Evolutionary conservation across 2,329 filamentous ascomycete species (phyloP).

Genomic region (Xylaria arbuscula): DNA sequence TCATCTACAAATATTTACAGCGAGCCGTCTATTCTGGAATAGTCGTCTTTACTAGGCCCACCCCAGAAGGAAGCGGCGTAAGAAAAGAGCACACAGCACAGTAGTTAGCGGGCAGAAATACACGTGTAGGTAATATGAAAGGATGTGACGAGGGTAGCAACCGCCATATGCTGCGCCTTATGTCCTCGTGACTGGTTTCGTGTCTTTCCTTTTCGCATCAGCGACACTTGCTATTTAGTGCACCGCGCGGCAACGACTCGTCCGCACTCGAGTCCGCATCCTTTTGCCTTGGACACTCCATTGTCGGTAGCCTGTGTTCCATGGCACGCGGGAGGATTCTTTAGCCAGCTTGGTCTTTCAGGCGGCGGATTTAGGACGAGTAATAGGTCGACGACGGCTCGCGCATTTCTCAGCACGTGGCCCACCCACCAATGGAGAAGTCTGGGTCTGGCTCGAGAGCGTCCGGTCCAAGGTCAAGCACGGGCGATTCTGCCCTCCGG

Average conservation of each 20-base stretch:
- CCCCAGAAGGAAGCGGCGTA: conserved; percentile 15
- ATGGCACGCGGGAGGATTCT: conserved; percentile 22
- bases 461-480: conserved; percentile 13
- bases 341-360: conserved; percentile 16
- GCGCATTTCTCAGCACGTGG: conserved; percentile 16
- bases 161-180: conserved; percentile 9
- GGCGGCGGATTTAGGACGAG: conserved; percentile 13
- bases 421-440: conserved; percentile 23
- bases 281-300: not conserved
- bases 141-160: conserved; percentile 25
- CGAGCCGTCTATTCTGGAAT: conserved; percentile 27
- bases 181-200: conserved; percentile 20
- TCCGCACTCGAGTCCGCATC: conserved; percentile 14
- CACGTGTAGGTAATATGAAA: conserved; percentile 8
- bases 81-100: conserved; percentile 13
- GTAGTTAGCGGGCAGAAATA: conserved; percentile 2
- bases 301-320: not conserved
- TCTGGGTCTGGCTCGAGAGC: conserved; percentile 10
- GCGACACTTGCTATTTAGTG: conserved; percentile 8
- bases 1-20: conserved; percentile 16
- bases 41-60: conserved; percentile 24
- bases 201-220: conserved; percentile 16
- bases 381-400: conserved; percentile 11
- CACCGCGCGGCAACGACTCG: not conserved
- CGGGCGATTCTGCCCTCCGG: conserved; percentile 14